Conservation (phyloP, 1,139 yeast species). For the Sugiyamaella novakii region DNA sequence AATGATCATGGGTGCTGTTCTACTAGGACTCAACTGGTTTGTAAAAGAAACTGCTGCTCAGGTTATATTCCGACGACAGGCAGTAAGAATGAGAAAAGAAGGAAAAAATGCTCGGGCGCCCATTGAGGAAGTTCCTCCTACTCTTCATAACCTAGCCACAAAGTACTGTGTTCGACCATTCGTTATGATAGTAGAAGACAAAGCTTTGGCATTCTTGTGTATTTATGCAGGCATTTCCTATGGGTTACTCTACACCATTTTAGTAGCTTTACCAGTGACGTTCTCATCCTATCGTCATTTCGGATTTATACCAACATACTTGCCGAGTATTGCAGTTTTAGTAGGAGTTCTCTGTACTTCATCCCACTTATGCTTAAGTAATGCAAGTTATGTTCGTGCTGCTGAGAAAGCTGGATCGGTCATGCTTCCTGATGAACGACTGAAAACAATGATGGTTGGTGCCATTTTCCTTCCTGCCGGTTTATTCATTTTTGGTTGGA, state of each 20-base stretch:
- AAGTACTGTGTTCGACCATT: slow-evolving; percentile 19
- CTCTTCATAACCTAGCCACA: slow-evolving; percentile 8
- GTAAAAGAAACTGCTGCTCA: slow-evolving; percentile 20
- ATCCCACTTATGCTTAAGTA: slow-evolving; percentile 1
- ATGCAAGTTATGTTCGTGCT: background rate
- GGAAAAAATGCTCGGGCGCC: slow-evolving; percentile 21
- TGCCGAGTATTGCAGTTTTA: slow-evolving; percentile 18
- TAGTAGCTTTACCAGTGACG: slow-evolving; percentile 21
- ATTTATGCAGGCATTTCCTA: slow-evolving; percentile 20
- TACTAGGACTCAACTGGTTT: slow-evolving; percentile 8
- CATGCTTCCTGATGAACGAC: slow-evolving; percentile 18
- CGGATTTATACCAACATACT: slow-evolving; percentile 13
- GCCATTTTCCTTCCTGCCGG: slow-evolving; percentile 57
- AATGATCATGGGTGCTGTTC: slow-evolving; percentile 22
- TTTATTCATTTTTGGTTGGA: slow-evolving; percentile 48
- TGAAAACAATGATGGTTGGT: slow-evolving; percentile 39
- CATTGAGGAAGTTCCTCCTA: slow-evolving; percentile 19
- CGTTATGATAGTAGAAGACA: slow-evolving; percentile 14
- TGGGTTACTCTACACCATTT: slow-evolving; percentile 18
- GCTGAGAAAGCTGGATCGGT: slow-evolving; percentile 7
- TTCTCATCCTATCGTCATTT: slow-evolving; percentile 18
- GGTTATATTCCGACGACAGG: slow-evolving; percentile 17
- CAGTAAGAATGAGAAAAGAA: slow-evolving; percentile 12
- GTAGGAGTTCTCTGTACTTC: slow-evolving; percentile 19
- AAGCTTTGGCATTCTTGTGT: slow-evolving; percentile 20